Conservation (phyloP, 345 rosid species). For the Clausena lansium region DNA sequence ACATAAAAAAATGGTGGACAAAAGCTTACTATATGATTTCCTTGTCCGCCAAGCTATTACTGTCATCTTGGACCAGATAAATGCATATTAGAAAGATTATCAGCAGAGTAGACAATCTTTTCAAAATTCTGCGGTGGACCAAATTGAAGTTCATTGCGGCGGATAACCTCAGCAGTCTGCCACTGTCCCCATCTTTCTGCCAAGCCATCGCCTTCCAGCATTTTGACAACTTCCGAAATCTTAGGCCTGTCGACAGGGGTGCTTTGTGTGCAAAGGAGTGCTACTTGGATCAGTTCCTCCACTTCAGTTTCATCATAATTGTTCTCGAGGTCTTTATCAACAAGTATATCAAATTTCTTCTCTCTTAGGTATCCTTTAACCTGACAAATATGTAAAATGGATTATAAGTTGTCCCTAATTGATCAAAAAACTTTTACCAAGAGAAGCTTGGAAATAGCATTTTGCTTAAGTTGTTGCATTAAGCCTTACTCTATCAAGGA, state of each 20-base stretch:
- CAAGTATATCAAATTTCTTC: slow-evolving; percentile 10
- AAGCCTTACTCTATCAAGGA: slow-evolving; percentile 20
- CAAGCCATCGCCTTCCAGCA: slow-evolving; percentile 21
- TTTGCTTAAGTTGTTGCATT: not conserved
- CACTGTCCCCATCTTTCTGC: slow-evolving; percentile 15
- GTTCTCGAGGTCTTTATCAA: slow-evolving; percentile 12
- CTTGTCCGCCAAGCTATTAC: not conserved
- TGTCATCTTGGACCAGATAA: slow-evolving; percentile 39
- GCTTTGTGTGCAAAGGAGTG: slow-evolving; percentile 14
- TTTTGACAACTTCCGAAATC: slow-evolving; percentile 19
- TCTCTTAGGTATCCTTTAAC: slow-evolving; percentile 10
- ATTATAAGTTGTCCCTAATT: not conserved
- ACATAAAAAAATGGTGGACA: no score
- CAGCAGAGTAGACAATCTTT: slow-evolving; percentile 34
- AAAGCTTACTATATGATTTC: not conserved
- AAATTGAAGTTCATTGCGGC: slow-evolving; percentile 24
- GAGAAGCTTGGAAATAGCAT: not conserved
- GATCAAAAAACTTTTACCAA: not conserved
- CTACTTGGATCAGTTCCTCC: slow-evolving; percentile 18
- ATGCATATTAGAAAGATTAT: slow-evolving; percentile 29
- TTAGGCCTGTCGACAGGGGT: slow-evolving; percentile 15
- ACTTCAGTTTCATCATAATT: slow-evolving; percentile 15
- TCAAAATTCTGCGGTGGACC: slow-evolving; percentile 21
- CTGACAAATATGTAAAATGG: not conserved
- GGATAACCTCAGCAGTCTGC: slow-evolving; percentile 22